Conservation (phyloP, 176 grass and related monocot species). For the Themeda triandra region DNA sequence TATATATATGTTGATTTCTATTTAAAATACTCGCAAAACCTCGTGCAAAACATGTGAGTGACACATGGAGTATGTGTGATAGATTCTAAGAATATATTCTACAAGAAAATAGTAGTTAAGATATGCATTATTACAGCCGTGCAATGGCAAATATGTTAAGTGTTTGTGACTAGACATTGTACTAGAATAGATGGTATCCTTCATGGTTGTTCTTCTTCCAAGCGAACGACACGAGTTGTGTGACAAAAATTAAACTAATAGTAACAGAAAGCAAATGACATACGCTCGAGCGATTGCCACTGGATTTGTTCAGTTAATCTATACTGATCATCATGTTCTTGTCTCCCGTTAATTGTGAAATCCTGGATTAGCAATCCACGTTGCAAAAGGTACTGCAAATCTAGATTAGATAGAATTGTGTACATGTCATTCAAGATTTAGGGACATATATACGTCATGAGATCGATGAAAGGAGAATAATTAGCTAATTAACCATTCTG, state of each 20-base stretch:
- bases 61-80: background rate
- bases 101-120: background rate
- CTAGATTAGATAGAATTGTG: background rate
- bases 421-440: background rate
- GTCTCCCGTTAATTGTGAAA: conserved; percentile 19
- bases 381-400: background rate
- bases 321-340: background rate
- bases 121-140: too few species aligned
- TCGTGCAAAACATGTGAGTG: background rate
- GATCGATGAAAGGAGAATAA: background rate
- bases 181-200: background rate
- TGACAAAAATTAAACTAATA: background rate
- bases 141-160: background rate
- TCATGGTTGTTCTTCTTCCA: background rate
- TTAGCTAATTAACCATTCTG: background rate
- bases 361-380: background rate
- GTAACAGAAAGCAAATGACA: background rate
- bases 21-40: too few species aligned
- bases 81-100: background rate
- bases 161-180: background rate
- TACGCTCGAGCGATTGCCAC: background rate
- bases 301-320: background rate
- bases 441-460: background rate
- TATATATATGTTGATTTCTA: too few species aligned
- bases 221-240: background rate